Percentiles rank a stretch among this genome's conserved stretches.
Evolutionary conservation across 2,329 filamentous ascomycete genomes (phyloP).

Genomic region (Colletotrichum caudatum): DNA sequence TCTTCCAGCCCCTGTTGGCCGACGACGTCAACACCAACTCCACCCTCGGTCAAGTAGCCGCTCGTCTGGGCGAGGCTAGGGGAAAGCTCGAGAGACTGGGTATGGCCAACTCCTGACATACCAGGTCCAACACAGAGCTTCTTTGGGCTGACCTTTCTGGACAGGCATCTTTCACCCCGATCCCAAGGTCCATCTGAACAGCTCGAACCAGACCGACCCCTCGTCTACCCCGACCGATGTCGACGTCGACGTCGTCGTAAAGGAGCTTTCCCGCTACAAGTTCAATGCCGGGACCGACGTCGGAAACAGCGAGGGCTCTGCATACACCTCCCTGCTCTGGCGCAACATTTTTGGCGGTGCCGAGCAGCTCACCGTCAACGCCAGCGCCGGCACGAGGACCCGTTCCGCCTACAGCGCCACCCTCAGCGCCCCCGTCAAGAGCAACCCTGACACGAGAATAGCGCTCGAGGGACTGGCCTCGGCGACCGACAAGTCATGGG

Average conservation of each 20-base stretch:
- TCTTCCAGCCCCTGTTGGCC: slow-evolving; percentile 83
- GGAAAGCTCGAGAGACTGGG: slow-evolving; percentile 85
- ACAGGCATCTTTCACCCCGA: slow-evolving; percentile 88
- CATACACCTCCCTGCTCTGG: slow-evolving; percentile 87
- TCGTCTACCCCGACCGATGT: slow-evolving; percentile 81
- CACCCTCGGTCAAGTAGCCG: slow-evolving; percentile 83
- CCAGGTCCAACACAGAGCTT: slow-evolving; percentile 34
- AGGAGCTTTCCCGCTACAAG: slow-evolving; percentile 84
- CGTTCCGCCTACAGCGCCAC: slow-evolving; percentile 90
- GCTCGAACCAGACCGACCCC: slow-evolving; percentile 75
- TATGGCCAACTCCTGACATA: slow-evolving; percentile 56
- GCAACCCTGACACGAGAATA: slow-evolving; percentile 84
- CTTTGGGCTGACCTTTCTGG: slow-evolving; percentile 43
- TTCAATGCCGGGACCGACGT: slow-evolving; percentile 96
- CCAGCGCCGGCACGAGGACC: slow-evolving; percentile 89
- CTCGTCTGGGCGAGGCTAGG: slow-evolving; percentile 76
- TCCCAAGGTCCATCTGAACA: slow-evolving; percentile 85
- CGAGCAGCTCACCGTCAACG: slow-evolving; percentile 88
- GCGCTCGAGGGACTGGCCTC: slow-evolving; percentile 86
- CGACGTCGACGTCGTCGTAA: slow-evolving; percentile 84
- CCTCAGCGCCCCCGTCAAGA: slow-evolving; percentile 81
- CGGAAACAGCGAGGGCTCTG: slow-evolving; percentile 93
- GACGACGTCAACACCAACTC: slow-evolving; percentile 75
- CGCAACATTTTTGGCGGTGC: slow-evolving; percentile 96
- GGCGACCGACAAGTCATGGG: slow-evolving; percentile 90